A percentile compares a stretch with the other conserved stretches of the same genome.
Conservation (phyloP, 768 basidiomycete species). For the Melanogaster broomeanus region DNA sequence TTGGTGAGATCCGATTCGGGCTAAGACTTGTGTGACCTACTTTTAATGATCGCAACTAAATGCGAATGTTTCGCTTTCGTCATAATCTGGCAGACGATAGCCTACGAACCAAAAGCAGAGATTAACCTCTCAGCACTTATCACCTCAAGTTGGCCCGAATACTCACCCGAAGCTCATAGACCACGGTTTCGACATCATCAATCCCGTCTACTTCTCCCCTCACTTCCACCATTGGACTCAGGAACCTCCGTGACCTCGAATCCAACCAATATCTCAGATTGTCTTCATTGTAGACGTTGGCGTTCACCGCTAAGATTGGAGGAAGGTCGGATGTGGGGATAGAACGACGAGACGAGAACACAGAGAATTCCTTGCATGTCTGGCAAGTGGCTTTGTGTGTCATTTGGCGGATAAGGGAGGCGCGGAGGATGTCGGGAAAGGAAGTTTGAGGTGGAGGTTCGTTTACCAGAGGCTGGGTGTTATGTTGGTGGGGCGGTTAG, state of each 20-base stretch:
- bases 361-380: conserved; percentile 75
- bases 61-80: conserved; percentile 75
- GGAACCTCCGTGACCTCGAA: conserved; percentile 42
- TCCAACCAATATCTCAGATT: conserved; percentile 78
- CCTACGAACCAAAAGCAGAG: conserved; percentile 41
- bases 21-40: conserved; percentile 35
- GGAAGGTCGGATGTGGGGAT: conserved; percentile 70
- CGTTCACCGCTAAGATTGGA: conserved; percentile 84
- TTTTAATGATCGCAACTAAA: conserved; percentile 85
- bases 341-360: conserved; percentile 69
- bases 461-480: conserved; percentile 34
- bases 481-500: conserved; percentile 1
- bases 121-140: not conserved
- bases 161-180: conserved; percentile 76
- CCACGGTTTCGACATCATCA: conserved; percentile 54
- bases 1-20: not conserved
- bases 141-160: not conserved
- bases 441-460: conserved; percentile 43
- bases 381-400: conserved; percentile 87
- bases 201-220: conserved; percentile 60
- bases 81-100: conserved; percentile 79
- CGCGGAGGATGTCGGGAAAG: conserved; percentile 69
- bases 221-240: conserved; percentile 57
- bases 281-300: conserved; percentile 78
- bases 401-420: conserved; percentile 79